Percentiles rank a stretch among this genome's conserved stretches.
phyloP scores from a whole-genome alignment of 441 rosid species.

The Populus hybrid region DNA sequence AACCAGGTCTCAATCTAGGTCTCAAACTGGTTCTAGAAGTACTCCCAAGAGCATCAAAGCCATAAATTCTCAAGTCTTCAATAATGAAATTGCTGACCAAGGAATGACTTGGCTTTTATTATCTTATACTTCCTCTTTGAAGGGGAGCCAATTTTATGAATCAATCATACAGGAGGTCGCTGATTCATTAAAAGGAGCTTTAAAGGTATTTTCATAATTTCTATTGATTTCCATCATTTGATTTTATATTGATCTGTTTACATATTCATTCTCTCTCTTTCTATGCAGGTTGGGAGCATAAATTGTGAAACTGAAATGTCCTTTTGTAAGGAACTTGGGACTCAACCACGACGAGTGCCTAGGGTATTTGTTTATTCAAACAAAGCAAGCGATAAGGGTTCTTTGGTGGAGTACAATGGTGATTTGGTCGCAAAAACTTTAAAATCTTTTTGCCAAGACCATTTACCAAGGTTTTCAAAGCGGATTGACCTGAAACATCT shows the following conservation, averaged over 20 bases:
- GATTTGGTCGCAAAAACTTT: slow-evolving; percentile 54
- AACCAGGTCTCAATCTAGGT: slow-evolving; percentile 45
- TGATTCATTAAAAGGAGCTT: slow-evolving; percentile 66
- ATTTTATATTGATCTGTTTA: slow-evolving; percentile 7
- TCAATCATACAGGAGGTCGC: slow-evolving; percentile 60
- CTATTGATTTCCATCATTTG: not conserved
- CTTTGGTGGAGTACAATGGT: slow-evolving; percentile 70
- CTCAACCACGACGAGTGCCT: slow-evolving; percentile 50
- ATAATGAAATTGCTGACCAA: slow-evolving; percentile 59
- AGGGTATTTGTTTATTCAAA: slow-evolving; percentile 66
- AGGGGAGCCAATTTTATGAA: slow-evolving; percentile 51
- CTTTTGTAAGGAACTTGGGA: slow-evolving; percentile 65
- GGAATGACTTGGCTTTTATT: slow-evolving; percentile 93
- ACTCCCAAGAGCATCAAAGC: slow-evolving; percentile 39
- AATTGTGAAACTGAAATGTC: slow-evolving; percentile 73
- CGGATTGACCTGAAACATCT: slow-evolving; percentile 42
- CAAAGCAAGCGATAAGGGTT: slow-evolving; percentile 48
- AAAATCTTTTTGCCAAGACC: slow-evolving; percentile 71
- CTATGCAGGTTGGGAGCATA: slow-evolving; percentile 62
- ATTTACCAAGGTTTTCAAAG: slow-evolving; percentile 72
- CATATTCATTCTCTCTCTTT: not conserved
- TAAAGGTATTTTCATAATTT: slow-evolving; percentile 47
- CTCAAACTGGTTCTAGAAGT: slow-evolving; percentile 44
- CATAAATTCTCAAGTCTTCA: slow-evolving; percentile 49
- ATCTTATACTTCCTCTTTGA: slow-evolving; percentile 50